Base-by-base conservation (phyloP, 208 protist species). In the Leptomonas pyrrhocoris region DNA sequence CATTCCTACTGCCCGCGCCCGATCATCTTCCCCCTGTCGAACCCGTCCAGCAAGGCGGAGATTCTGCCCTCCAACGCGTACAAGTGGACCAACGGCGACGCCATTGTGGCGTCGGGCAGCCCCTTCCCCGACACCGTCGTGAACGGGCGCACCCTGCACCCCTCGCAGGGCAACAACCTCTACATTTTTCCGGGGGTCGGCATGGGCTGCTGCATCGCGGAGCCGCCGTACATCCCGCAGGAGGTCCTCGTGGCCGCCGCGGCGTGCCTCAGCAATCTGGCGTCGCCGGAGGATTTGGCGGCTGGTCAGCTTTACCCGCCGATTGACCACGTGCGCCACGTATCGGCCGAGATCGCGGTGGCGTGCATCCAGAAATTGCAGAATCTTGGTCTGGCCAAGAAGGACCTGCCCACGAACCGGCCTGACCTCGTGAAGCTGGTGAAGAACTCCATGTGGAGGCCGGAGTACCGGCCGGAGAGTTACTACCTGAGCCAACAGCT, bases 141-240 rank as follows among this genome's bases (percentile, higher is more conserved):
- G 42, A 84, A 98, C 48, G 95, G 92, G 51, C 88, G 89, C 45
- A 91, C 81, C 11, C 63, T 94, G 58, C 42, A 74, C 16, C 90
- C 96, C 12, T 92, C 93, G 36, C 98, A 99, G 84, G 97, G 95
- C 46, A 99, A 99, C 87, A 99, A 99, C 82, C 90, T 98, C 49
- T 96, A 97, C 77, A 89, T 98, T 54, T 98, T 98, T 85, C 97
- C 97, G 23, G 98, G 97, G 48, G 65, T 99, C 19, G 98, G 95
- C 43, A 86, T 99, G 27, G 98, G 94, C 42, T 90, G 85, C 68
- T 67, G 55, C 48, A 66, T 94, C 15, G 85, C 85, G 18, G 78
- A 92, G 71, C 77, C 91, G n/a, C 79, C 68, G 16, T 51, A 84
- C 51, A 97, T 99, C 45, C 92, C 96, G 13, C 89, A 98, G 57